phyloP scores from a whole-genome alignment of 148 eudicot species.

The Amaranthus hypochondriacus region DNA sequence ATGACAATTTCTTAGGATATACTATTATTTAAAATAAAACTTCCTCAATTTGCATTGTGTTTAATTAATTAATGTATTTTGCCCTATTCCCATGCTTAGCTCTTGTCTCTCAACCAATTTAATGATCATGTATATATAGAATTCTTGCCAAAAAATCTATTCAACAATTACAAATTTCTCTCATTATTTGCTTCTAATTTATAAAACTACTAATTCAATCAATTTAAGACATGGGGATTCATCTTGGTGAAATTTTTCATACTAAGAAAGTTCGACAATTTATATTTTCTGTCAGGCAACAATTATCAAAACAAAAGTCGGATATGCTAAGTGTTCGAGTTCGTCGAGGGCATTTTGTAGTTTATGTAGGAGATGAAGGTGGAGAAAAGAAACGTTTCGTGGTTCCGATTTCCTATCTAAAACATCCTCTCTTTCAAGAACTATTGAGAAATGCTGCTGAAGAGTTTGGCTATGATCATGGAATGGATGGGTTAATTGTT shows the following conservation, averaged over 20 bases:
- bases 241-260: not conserved
- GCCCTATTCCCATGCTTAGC: not conserved
- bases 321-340: not conserved
- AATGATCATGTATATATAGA: not conserved
- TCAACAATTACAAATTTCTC: not conserved
- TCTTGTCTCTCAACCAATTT: not conserved
- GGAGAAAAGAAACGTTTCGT: constrained; percentile 31
- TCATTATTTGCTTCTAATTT: not conserved
- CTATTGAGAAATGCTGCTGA: constrained; percentile 37
- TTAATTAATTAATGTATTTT: not conserved
- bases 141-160: not conserved
- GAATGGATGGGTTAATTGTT: constrained; percentile 34
- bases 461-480: constrained; percentile 36
- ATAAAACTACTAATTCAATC: not conserved
- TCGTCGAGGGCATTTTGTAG: constrained; percentile 45
- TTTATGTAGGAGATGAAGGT: constrained; percentile 32
- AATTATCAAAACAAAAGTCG: not conserved
- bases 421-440: constrained; percentile 36
- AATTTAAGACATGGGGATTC: not conserved
- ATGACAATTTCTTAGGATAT: not conserved
- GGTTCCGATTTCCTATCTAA: constrained; percentile 38
- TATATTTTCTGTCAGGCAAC: constrained; percentile 1
- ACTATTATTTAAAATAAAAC: not conserved
- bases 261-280: constrained; percentile 11
- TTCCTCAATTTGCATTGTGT: constrained; percentile 9